A percentile compares a stretch with the other conserved stretches of the same genome.
phyloP scores from a whole-genome alignment of 345 rosid genomes.

The Abelmoschus esculentus region DNA sequence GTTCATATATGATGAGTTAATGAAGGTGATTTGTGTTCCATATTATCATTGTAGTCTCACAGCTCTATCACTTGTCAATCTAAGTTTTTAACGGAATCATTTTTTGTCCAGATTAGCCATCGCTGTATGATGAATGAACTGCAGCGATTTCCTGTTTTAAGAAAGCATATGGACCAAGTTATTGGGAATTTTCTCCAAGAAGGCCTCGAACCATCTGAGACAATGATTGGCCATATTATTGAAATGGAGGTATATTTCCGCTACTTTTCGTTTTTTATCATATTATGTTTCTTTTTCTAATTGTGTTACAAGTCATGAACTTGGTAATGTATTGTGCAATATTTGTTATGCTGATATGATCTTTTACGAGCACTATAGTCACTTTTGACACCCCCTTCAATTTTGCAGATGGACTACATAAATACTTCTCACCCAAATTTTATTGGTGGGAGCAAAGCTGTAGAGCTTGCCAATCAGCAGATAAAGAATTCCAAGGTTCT shows the following conservation, averaged over 20 bases:
- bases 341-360: background rate
- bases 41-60: background rate
- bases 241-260: constrained; percentile 71
- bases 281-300: background rate
- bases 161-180: constrained; percentile 95
- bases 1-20: constrained; percentile 86
- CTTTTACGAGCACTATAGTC: background rate
- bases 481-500: constrained; percentile 57
- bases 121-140: constrained; percentile 63
- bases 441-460: constrained; percentile 90
- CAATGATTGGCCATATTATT: constrained; percentile 83
- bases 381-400: constrained; percentile 1
- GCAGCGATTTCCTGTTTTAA: constrained; percentile 76
- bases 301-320: background rate
- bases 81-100: background rate
- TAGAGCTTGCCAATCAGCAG: constrained; percentile 66
- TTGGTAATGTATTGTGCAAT: background rate
- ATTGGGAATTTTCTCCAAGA: constrained; percentile 70
- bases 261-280: background rate
- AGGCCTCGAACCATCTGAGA: constrained; percentile 88
- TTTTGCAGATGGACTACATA: constrained; percentile 87
- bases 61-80: background rate
- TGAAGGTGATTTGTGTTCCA: constrained; percentile 43
- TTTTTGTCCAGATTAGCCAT: constrained; percentile 72
- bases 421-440: constrained; percentile 92